Conservation (phyloP, 2,329 filamentous ascomycete genomes). For the Trichothecium sympodiale region DNA sequence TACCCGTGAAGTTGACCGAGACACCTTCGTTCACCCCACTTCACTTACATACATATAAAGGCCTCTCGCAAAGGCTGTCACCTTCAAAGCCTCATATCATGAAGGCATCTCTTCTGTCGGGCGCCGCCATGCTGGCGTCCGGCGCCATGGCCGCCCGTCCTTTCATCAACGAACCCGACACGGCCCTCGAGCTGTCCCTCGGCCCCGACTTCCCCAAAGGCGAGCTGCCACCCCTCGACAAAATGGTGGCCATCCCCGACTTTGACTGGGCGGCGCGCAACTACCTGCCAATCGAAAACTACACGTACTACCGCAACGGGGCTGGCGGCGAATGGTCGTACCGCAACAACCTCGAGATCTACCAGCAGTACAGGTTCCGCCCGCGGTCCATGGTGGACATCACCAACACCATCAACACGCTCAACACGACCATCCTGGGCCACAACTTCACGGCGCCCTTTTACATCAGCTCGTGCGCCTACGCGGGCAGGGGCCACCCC, state of each 20-base stretch:
- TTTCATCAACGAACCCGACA: constrained; percentile 24
- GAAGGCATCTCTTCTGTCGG: constrained; percentile 9
- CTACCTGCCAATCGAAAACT: constrained; percentile 26
- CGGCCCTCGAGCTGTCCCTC: constrained; percentile 18
- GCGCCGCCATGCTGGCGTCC: constrained; percentile 10
- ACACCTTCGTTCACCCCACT: too few species aligned
- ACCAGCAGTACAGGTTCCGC: constrained; percentile 30
- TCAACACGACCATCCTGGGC: constrained; percentile 29
- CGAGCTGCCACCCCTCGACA: constrained; percentile 24
- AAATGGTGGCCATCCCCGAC: constrained; percentile 33
- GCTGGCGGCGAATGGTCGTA: constrained; percentile 39
- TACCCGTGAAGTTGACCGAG: too few species aligned
- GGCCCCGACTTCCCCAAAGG: constrained; percentile 20
- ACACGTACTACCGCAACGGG: constrained; percentile 37
- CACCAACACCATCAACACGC: not conserved
- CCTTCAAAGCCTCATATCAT: not conserved
- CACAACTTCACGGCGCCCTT: constrained; percentile 36
- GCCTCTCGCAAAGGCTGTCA: too few species aligned
- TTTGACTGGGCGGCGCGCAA: constrained; percentile 37
- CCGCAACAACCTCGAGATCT: constrained; percentile 39
- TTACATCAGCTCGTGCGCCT: constrained; percentile 36
- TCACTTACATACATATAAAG: too few species aligned
- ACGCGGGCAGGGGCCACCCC: constrained; percentile 28
- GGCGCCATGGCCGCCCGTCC: constrained; percentile 16
- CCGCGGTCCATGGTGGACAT: constrained; percentile 19